These are phyloP conservation scores for Termitomyces heimii DNA, from an alignment of 768 basidiomycete species.

Conservation along the genomic window DNA sequence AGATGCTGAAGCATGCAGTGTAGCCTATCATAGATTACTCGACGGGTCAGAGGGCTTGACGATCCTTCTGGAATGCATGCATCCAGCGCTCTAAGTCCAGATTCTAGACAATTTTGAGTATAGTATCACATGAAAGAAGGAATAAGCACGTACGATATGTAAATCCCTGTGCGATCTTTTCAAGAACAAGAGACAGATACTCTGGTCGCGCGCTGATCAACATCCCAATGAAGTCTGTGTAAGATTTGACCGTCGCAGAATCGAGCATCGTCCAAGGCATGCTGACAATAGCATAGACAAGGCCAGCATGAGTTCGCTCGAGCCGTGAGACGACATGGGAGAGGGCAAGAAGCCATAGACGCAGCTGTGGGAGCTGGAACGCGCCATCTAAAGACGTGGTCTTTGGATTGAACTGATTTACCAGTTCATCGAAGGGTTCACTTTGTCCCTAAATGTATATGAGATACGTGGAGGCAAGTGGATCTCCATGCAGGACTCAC, in stretches of 20 bases:
- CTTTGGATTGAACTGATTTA: constrained; percentile 74
- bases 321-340: constrained; percentile 90
- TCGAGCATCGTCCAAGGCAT: constrained; percentile 95
- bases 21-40: constrained; percentile 78
- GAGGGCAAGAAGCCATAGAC: constrained; percentile 79
- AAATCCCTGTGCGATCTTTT: constrained; percentile 78
- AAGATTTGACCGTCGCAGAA: constrained; percentile 76
- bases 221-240: constrained; percentile 86
- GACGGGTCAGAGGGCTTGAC: constrained; percentile 66
- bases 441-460: constrained; percentile 54
- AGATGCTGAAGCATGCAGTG: constrained; percentile 85
- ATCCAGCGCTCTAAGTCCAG: constrained; percentile 59
- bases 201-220: constrained; percentile 89
- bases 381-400: constrained; percentile 21
- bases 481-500: constrained; percentile 34
- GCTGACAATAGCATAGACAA: constrained; percentile 82
- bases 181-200: constrained; percentile 80
- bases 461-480: constrained; percentile 10
- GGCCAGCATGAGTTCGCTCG: constrained; percentile 68
- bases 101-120: constrained; percentile 43
- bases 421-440: constrained; percentile 82
- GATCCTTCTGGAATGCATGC: constrained; percentile 58
- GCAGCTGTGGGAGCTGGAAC: constrained; percentile 51
- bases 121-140: background rate
- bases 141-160: constrained; percentile 69